Base-by-base conservation (phyloP, 2,329 filamentous ascomycete genomes). In the Microdochium bolleyi region DNA sequence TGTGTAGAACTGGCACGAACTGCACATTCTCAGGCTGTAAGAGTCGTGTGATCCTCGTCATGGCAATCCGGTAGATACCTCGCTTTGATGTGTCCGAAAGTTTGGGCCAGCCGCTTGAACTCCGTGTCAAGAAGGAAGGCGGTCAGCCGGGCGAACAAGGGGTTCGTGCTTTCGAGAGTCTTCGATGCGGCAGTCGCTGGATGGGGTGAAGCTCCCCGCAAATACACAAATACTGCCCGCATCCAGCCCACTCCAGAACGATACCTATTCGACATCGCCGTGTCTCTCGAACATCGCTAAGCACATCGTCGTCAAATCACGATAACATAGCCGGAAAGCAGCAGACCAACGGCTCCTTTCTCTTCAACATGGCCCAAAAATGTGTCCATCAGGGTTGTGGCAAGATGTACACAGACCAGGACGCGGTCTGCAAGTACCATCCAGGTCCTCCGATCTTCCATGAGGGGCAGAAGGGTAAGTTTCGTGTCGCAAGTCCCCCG, bases 381-480 rank as follows among this genome's bases (percentile, higher is more conserved):
- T 99, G 94, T 70, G 90, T 96, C 54, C 94, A 96, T 75, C 92
- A 95, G 72, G 91, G 92, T 68, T 99, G 94, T 72, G 90, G 88
- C 64, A 97, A 96, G 78, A 71, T 77, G 58, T 97, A 90, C 71
- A 84, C 85, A 49, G 87, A 96, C 69, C 73, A 85, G 10, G 83
- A 89, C 44, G 92, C 96, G 70, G 79, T 85, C 60, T 99, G 94
- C 73, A 74, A 83, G 61, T 97, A 96, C 74, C 94, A 99, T 73
- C 90, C 92, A 46, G 92, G 92, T 53, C 89, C 92, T 58, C 94
- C 94, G 48, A 79, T 94, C 67, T 99, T 99, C 70, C 94, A 97
- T 69, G 94, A 99, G 74, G 94, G 94, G 56, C 92, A 96, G 73
- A 97, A 99, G 84, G 94, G 92, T 96, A 76, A 67, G 73, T 66